Conservation (phyloP, 139 green algal genomes). For the Closterium sp. region DNA sequence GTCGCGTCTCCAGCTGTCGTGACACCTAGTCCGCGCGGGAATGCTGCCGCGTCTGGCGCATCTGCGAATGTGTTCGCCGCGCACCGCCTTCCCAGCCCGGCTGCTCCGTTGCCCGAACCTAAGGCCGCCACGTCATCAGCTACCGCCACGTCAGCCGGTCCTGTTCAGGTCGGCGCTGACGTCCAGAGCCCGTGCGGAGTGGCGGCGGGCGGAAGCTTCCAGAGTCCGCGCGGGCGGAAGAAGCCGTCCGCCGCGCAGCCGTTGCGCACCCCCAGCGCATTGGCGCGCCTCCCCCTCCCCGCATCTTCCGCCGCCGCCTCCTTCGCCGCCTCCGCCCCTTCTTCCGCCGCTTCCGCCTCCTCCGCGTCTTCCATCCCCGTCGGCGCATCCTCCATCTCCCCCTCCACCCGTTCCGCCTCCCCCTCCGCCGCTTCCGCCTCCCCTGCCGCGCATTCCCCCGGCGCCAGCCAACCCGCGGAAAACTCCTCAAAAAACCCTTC, state of each 20-base stretch:
- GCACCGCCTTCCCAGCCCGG: neutral
- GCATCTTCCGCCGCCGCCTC: constrained; percentile 28
- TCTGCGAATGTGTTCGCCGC: neutral
- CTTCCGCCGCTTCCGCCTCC: constrained; percentile 21
- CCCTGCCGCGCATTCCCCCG: neutral
- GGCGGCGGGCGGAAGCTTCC: neutral
- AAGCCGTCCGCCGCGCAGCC: neutral
- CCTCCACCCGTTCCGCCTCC: neutral
- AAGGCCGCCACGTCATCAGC: neutral
- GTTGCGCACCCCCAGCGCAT: neutral
- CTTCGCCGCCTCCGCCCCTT: neutral
- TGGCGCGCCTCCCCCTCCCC: constrained; percentile 4
- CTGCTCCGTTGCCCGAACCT: neutral
- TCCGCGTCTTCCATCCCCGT: neutral
- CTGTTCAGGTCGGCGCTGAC: neutral
- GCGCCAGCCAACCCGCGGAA: neutral
- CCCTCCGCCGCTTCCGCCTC: neutral
- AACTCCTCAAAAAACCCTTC: neutral
- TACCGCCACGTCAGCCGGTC: neutral
- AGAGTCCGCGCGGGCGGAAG: neutral
- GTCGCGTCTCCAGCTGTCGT: neutral
- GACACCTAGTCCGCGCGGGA: neutral
- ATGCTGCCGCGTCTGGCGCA: too few relatives aligned
- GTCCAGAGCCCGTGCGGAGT: neutral
- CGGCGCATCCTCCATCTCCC: neutral